Evolutionary conservation across 805 yeast species (phyloP), one percentile per base, ranked within the genome.

Genomic region (Scheffersomyces stipitis): DNA sequence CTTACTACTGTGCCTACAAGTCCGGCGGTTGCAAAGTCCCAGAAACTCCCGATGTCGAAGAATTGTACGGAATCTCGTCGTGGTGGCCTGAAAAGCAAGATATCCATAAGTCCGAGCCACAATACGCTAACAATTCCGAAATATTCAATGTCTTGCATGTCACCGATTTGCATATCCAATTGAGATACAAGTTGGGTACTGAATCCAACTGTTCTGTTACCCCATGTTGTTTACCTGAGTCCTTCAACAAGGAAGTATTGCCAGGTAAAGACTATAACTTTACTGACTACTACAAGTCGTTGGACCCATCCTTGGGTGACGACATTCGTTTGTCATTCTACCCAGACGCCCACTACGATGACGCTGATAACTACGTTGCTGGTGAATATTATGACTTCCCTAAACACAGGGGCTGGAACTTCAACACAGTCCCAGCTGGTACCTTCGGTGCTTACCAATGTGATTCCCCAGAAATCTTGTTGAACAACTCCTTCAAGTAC

Each of bases 111-210:
- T 34, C 41, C 12, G 61, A 63, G 38, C 71, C 73, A 10, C 42
- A 30, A 8, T 66, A 63, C 48, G 40, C 45, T 6, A 40, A 40
- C 16, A 45, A 46, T 27, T 42, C 53, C 15, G 54, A 70, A 38
- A 63, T 69, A 1, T 76, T 81, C 57, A 76, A 80, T 41, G 87
- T 80, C 4, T 62, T 83, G 42, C 90, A 83, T 47, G 49, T 83
- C 22, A 73, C 83, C 14, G 89, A 83, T 52, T 77, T 82, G 58
- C 88, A 83, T 56, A 58, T 80, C 31, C 77, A 81, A 52, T 56
- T 75, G 37, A 75, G 76, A 44, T 79, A 75, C 54, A 55, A 65
- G 15, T 60, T 75, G 9, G 83, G 82, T 22, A 55, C 74, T 4
- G 85, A 79, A 54, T 75, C 74, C n/a, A 78, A 79, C 49, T 78